These are phyloP conservation scores for Sequoiadendron giganteum DNA, from an alignment of 75 land plant species.

Conservation along the genomic window DNA sequence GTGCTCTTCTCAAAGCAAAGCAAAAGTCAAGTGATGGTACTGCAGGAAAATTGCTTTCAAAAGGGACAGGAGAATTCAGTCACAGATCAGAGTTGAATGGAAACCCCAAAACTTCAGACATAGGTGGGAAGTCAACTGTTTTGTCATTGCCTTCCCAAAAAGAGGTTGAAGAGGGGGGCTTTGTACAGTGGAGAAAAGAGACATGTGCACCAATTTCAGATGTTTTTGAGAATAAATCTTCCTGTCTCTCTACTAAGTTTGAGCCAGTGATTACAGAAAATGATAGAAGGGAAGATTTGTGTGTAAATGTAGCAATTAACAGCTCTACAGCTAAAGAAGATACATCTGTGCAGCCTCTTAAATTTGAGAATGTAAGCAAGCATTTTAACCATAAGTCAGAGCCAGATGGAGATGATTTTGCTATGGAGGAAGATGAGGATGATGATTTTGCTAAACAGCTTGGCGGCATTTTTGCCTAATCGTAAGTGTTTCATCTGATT, in stretches of 20 bases:
- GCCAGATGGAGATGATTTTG: conserved; percentile 1
- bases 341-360: not conserved
- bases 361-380: not conserved
- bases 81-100: not conserved
- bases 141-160: not conserved
- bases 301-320: not conserved
- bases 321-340: not conserved
- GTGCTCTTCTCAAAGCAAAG: conserved; percentile 12
- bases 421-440: conserved; percentile 5
- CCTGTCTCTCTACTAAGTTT: not conserved
- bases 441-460: conserved; percentile 12
- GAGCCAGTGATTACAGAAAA: not conserved
- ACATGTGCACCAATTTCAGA: not conserved
- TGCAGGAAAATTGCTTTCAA: not conserved
- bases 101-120: not conserved
- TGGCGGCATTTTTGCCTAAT: conserved; percentile 14
- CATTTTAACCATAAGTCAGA: not conserved
- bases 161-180: not conserved
- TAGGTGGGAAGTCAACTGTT: not conserved
- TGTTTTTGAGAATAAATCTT: not conserved
- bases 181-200: not conserved
- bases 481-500: not conserved
- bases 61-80: not conserved
- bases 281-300: not conserved
- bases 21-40: conserved; percentile 9